Evolutionary conservation across 306 rosid species (phyloP).

Genomic region (Glycine tomentella): DNA sequence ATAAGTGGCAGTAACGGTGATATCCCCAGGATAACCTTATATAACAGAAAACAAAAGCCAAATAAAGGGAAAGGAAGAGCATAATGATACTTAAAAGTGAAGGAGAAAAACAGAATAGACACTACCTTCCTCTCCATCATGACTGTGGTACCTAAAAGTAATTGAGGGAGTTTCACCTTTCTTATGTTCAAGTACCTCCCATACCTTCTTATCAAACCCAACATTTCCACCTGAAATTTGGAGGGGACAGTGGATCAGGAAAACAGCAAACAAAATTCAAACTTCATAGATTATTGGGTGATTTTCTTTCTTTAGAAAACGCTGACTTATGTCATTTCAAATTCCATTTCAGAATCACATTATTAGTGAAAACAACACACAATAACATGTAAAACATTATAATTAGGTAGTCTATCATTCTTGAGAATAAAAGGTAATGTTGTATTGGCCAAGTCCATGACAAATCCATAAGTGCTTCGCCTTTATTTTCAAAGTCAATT

Average conservation of each 20-base stretch:
- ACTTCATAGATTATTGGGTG: neutral
- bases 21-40: slow-evolving; percentile 84
- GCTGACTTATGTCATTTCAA: neutral
- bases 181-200: slow-evolving; percentile 76
- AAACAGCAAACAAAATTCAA: neutral
- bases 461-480: neutral
- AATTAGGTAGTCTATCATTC: slow-evolving; percentile 5
- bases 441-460: neutral
- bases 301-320: neutral
- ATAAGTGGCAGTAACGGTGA: slow-evolving; percentile 79
- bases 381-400: neutral
- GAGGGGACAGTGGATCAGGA: too few species aligned
- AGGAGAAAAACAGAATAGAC: slow-evolving; percentile 11
- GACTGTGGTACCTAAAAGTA: slow-evolving; percentile 79
- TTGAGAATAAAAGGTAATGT: slow-evolving; percentile 4
- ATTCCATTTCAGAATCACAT: slow-evolving; percentile 31
- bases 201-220: slow-evolving; percentile 87
- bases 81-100: neutral
- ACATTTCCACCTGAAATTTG: slow-evolving; percentile 74
- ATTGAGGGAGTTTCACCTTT: slow-evolving; percentile 73
- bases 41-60: slow-evolving; percentile 31
- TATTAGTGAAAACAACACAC: neutral
- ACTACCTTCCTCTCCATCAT: slow-evolving; percentile 92
- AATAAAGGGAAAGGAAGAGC: neutral
- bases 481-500: slow-evolving; percentile 2